These are phyloP conservation scores for Grosmannia serpens DNA, from an alignment of 2,329 filamentous ascomycete genomes.

Conservation along the genomic window DNA sequence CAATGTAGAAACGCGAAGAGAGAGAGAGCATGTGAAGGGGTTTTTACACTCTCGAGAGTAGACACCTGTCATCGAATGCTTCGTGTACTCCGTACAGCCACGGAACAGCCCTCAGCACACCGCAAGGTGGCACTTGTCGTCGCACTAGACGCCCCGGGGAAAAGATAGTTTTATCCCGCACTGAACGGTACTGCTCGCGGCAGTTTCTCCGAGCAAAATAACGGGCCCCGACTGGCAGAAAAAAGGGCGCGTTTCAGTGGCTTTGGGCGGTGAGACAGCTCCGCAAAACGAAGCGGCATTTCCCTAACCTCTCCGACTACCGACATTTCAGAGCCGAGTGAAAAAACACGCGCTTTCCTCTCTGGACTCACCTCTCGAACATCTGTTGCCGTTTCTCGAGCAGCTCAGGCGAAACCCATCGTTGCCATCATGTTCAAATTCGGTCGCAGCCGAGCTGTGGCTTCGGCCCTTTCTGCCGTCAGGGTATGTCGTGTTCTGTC, in stretches of 20 bases:
- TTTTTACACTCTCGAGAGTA: too few species aligned
- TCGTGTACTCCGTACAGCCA: too few species aligned
- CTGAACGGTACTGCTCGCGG: neutral
- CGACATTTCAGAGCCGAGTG: neutral
- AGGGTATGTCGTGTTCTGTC: conserved; percentile 39
- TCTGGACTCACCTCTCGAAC: neutral
- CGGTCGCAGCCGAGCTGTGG: conserved; percentile 69
- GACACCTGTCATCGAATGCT: too few species aligned
- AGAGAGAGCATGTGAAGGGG: neutral
- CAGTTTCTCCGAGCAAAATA: neutral
- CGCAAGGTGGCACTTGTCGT: neutral
- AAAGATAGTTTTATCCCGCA: neutral
- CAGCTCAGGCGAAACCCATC: neutral
- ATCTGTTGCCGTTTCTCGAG: neutral
- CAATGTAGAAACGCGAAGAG: neutral
- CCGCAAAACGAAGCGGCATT: neutral
- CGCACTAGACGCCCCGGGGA: neutral
- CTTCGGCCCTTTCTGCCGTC: conserved; percentile 66
- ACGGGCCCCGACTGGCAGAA: neutral
- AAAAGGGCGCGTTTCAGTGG: neutral
- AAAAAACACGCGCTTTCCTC: neutral
- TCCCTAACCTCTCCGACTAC: conserved; percentile 12
- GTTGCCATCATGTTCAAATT: conserved; percentile 68
- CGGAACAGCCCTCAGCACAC: neutral
- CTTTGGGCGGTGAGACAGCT: neutral